Base-by-base conservation (phyloP, 139 green algal species). In the Marvania coccoides region DNA sequence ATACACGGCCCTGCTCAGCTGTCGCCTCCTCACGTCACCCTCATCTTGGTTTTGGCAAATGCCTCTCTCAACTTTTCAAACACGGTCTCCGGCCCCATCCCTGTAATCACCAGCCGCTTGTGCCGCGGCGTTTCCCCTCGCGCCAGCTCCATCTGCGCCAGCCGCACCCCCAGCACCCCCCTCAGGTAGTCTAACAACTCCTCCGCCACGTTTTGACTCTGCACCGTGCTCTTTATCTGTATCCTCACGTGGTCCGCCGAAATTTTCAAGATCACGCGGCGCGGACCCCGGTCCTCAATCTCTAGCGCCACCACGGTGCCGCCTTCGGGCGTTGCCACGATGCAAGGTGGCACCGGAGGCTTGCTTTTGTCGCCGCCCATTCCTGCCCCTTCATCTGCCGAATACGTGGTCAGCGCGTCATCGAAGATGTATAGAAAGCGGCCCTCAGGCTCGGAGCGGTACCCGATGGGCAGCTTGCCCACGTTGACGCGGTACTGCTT, bases 301-400 rank as follows among this genome's bases (percentile, higher is more conserved):
- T 91, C 82, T 39, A 93, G 34, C 14, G 70, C 71, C 26, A 87
- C 73, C 4, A 58, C 73, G 19, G 47, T 58, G 13, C 65, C 69
- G 30, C 55, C 60, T 8, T 58, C 31, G 9, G 37, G 35, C 3
- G 47, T 5, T 3, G 30, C 7, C 10, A 65, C 34, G 62, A 95
- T 95, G 80, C 88, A 95, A 5, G 88, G 88, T 8, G 88, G 88
- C 42, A 94, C 80, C 14, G 88, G 84, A 38, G 81, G 36, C 23
- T 58, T 75, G 65, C 68, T 58, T 36, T 58, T 67, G 66, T 59
- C 60, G 23, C 31, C 34, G 0, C 58, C 37, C 19, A 47, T 33
- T 54, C 61, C 47, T 55, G 47, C 55, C 54, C 68, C 29, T 24
- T 78, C 72, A 3, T 68, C 56, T 33, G 65, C 64, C 23, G 70